A percentile compares a stretch with the other conserved stretches of the same genome.
phyloP scores from a whole-genome alignment of 345 rosid genomes.

The Ceriops decandra region DNA sequence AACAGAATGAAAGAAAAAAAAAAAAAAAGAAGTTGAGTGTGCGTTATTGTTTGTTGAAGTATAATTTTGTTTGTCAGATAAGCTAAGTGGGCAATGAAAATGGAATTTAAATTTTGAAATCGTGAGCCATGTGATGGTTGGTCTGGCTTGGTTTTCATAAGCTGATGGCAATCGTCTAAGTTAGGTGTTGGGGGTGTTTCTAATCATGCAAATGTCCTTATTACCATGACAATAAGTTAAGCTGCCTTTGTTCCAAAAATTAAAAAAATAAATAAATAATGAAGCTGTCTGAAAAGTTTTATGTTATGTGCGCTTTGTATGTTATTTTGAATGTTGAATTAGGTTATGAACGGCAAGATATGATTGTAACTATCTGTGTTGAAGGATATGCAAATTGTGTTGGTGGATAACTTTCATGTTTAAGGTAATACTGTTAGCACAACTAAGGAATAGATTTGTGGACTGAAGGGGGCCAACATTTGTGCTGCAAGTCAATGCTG shows the following conservation, averaged over 20 bases:
- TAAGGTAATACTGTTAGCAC: too few species aligned
- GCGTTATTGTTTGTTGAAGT: background rate
- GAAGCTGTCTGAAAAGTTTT: background rate
- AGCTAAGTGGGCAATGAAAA: background rate
- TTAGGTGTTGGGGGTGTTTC: conserved; percentile 6
- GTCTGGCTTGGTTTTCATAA: background rate
- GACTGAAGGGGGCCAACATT: too few species aligned
- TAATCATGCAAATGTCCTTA: background rate
- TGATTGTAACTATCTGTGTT: too few species aligned
- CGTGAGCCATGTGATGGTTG: background rate
- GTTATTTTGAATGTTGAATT: too few species aligned
- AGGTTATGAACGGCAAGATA: too few species aligned
- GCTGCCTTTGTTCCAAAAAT: background rate
- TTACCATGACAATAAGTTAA: background rate
- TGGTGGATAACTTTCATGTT: too few species aligned
- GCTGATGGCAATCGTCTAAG: background rate
- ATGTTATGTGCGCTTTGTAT: too few species aligned
- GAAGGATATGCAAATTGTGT: too few species aligned
- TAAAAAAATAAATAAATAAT: background rate
- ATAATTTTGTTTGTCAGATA: conserved; percentile 1
- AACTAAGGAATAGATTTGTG: too few species aligned
- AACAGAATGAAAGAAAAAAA: background rate
- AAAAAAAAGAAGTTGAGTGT: background rate
- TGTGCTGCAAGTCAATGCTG: too few species aligned
- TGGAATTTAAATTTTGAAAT: background rate